Conservation (phyloP, 768 basidiomycete genomes). For the Xerocomus spinulosus region DNA sequence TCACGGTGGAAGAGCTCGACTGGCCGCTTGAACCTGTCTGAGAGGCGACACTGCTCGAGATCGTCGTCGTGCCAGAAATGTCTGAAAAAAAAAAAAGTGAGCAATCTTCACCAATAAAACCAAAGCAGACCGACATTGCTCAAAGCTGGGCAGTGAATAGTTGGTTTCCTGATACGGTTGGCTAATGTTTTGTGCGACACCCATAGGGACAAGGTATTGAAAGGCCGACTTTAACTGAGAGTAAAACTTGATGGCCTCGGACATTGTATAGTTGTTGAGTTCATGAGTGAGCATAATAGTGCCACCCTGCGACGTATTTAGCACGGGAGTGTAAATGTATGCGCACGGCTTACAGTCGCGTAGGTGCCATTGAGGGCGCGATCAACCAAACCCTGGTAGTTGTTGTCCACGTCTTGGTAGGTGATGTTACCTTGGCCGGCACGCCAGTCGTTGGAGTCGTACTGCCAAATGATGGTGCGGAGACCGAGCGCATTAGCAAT, state of each 20-base stretch:
- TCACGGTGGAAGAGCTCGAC: conserved; percentile 1
- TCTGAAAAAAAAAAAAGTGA: conserved; percentile 9
- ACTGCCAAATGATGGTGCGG: conserved; percentile 69
- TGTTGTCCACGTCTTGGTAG: conserved; percentile 42
- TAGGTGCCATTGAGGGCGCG: conserved; percentile 43
- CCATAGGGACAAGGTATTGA: conserved; percentile 47
- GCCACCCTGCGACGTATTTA: conserved; percentile 34
- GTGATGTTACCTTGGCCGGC: conserved; percentile 45
- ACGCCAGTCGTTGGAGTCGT: conserved; percentile 72
- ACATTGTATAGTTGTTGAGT: conserved; percentile 58
- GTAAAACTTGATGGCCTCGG: conserved; percentile 52
- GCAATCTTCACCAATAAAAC: too few relatives aligned
- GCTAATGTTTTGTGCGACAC: conserved; percentile 46
- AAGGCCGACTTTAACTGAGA: conserved; percentile 42
- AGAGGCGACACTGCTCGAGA: conserved; percentile 1
- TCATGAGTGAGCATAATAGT: conserved; percentile 57
- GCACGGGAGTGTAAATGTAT: too few relatives aligned
- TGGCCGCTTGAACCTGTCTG: conserved; percentile 2
- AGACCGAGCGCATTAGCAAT: conserved; percentile 66
- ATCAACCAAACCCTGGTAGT: conserved; percentile 52
- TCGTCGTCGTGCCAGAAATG: conserved; percentile 23
- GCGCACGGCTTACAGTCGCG: conserved; percentile 33
- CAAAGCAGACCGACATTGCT: conserved; percentile 36
- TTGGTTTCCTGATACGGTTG: conserved; percentile 50
- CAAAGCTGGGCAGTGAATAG: conserved; percentile 39